Base-by-base conservation (phyloP, 108 stramenopile genomes). In the Conticribra guillardii region DNA sequence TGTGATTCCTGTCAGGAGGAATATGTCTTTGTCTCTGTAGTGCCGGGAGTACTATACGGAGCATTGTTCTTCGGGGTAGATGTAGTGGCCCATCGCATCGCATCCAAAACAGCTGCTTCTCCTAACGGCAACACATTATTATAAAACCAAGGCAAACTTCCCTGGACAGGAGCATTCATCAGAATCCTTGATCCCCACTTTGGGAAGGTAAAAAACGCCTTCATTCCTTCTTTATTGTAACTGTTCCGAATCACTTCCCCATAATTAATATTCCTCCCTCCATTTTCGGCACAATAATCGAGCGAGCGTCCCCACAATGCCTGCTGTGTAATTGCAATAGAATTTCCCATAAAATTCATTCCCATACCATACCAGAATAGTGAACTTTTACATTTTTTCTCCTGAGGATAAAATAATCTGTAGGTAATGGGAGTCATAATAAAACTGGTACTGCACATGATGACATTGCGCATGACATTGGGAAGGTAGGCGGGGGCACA, bases 111-210 rank as follows among this genome's bases (percentile, higher is more conserved):
- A 2, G 63, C 47, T 14, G 49, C 61, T 50, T 91, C 90, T 9
- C 90, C 90, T 59, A 91, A 67, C 0, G 90, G 90, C 63, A 91
- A 65, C 29, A 91, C 67, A 47, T 91, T 83, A 61, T 91, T 91
- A 79, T 91, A 91, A 64, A 89, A 91, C 87, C 87, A 91, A 33
- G 90, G 87, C 44, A 91, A 51, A 15, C 54, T 59, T 21, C 90
- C 90, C 60, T 91, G 87, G 0, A 76, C 79, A 4, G 90, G 90
- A 41, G 87, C 87, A 74, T 91, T 91, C 90, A 91, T 91, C 69
- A 91, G 50, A 34, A 91, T 87, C 18, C 90, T 73, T 19, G 86
- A 85, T 18, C 53, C 72, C 90, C 90, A 91, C 73, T 86, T 88
- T 50, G 87, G 81, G 30, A 73, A 52, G 0, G 90, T 89, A 60